Conservation (phyloP, 805 yeast species). For the Candida sanyiensis region DNA sequence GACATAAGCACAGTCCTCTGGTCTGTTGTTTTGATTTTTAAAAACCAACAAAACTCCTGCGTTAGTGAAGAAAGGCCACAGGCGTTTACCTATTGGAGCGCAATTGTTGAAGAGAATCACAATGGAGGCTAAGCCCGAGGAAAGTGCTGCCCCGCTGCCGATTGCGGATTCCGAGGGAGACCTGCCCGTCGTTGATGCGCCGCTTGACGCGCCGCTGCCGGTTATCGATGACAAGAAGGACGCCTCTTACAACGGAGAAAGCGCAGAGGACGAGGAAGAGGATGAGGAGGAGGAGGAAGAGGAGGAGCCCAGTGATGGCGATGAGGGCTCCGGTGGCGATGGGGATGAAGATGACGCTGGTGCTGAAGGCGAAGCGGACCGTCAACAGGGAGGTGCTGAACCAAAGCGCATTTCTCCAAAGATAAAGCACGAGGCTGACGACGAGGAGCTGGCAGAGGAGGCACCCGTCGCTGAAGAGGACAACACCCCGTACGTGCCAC, state of each 20-base stretch:
- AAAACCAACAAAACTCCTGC: neutral
- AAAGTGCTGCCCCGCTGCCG: neutral
- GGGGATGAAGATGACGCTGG: conserved; percentile 10
- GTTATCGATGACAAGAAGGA: conserved; percentile 3
- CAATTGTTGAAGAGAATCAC: neutral
- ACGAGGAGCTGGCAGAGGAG: conserved; percentile 5
- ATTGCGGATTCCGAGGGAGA: conserved; percentile 1
- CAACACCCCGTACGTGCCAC: conserved; percentile 34
- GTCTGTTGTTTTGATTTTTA: neutral
- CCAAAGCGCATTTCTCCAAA: conserved; percentile 15
- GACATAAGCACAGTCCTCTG: neutral
- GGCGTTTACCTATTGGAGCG: no score
- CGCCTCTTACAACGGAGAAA: conserved; percentile 10
- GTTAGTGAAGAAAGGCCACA: neutral
- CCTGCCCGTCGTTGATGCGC: neutral
- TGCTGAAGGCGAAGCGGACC: conserved; percentile 8
- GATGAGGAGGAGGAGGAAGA: conserved; percentile 12
- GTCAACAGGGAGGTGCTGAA: conserved; percentile 9
- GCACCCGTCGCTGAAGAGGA: conserved; percentile 8
- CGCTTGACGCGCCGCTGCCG: neutral
- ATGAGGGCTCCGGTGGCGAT: conserved; percentile 11
- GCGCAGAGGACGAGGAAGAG: conserved; percentile 11
- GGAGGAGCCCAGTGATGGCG: no score
- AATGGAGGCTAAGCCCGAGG: neutral
- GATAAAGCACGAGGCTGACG: conserved; percentile 15